Conservation (phyloP, 495 filamentous ascomycete genomes). For the Penicillium herquei region DNA sequence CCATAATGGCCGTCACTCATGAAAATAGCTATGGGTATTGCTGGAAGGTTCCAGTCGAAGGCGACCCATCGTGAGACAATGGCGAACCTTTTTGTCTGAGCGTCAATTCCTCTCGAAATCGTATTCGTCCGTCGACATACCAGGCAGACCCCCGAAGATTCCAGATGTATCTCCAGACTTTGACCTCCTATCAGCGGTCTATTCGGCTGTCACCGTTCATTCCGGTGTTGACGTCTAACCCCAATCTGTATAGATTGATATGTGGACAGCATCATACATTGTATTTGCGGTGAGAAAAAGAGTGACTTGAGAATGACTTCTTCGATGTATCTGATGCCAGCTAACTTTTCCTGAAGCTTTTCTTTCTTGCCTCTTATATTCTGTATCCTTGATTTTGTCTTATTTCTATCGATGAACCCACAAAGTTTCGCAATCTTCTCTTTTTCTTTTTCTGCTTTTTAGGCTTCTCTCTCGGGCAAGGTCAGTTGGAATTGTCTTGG, state of each 20-base stretch:
- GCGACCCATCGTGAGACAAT: conserved; percentile 17
- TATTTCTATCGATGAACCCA: conserved; percentile 7
- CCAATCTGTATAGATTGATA: background rate
- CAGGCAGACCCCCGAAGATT: conserved; percentile 7
- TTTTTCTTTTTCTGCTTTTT: conserved; percentile 3
- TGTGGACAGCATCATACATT: background rate
- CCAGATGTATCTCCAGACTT: conserved; percentile 9
- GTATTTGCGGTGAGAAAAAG: conserved; percentile 3
- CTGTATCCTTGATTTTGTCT: background rate
- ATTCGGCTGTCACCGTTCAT: conserved; percentile 11
- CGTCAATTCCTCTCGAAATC: conserved; percentile 17
- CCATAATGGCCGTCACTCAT: conserved; percentile 11
- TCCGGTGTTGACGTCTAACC: conserved; percentile 14
- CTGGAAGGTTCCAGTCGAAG: conserved; percentile 10
- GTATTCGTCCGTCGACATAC: conserved; percentile 12
- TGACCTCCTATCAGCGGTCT: conserved; percentile 19
- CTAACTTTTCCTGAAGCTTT: background rate
- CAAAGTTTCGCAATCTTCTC: background rate
- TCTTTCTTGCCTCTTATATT: conserved; percentile 1
- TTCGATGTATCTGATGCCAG: conserved; percentile 8
- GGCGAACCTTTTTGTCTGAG: conserved; percentile 11
- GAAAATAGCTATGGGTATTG: conserved; percentile 18
- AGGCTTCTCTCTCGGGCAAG: background rate
- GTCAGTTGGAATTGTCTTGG: background rate
- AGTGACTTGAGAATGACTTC: conserved; percentile 5